phyloP scores from a whole-genome alignment of 73 alveolate genomes.

The Blepharisma japonicum region DNA sequence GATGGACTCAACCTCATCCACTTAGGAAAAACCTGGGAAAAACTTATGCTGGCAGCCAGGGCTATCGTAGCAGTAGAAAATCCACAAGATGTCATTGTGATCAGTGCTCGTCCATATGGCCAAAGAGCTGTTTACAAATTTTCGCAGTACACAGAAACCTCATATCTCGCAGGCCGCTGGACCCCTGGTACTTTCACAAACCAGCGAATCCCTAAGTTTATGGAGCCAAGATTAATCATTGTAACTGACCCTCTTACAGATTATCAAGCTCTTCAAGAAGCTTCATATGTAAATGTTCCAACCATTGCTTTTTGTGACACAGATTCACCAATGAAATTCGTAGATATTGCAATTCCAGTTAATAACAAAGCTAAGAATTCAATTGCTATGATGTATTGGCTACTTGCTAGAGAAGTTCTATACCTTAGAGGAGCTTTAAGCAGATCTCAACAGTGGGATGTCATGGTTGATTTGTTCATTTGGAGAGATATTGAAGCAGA shows the following conservation, averaged over 20 bases:
- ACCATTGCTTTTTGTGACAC: constrained; percentile 70
- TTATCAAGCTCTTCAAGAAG: constrained; percentile 58
- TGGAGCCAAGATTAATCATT: constrained; percentile 73
- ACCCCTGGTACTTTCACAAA: constrained; percentile 78
- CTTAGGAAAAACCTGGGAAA: constrained; percentile 60
- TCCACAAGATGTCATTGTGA: constrained; percentile 64
- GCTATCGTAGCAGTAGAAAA: constrained; percentile 64
- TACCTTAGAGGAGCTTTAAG: constrained; percentile 49
- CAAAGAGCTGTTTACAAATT: constrained; percentile 91
- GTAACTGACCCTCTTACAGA: constrained; percentile 76
- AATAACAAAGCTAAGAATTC: constrained; percentile 63
- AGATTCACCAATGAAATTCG: constrained; percentile 58
- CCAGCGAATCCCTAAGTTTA: neutral
- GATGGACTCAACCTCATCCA: too few species aligned
- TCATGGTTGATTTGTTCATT: constrained; percentile 59
- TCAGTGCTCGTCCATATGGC: constrained; percentile 64
- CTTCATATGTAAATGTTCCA: constrained; percentile 66
- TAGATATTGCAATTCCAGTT: constrained; percentile 78
- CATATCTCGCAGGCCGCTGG: constrained; percentile 83
- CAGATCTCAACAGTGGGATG: constrained; percentile 46
- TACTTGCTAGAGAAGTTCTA: constrained; percentile 70
- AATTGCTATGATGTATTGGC: constrained; percentile 69
- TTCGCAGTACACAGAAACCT: constrained; percentile 74
- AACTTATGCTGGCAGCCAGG: constrained; percentile 75
- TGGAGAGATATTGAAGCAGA: constrained; percentile 42